Base-by-base conservation (phyloP, 192 early-diverging fungal species). In the Linnemannia hyalina region DNA sequence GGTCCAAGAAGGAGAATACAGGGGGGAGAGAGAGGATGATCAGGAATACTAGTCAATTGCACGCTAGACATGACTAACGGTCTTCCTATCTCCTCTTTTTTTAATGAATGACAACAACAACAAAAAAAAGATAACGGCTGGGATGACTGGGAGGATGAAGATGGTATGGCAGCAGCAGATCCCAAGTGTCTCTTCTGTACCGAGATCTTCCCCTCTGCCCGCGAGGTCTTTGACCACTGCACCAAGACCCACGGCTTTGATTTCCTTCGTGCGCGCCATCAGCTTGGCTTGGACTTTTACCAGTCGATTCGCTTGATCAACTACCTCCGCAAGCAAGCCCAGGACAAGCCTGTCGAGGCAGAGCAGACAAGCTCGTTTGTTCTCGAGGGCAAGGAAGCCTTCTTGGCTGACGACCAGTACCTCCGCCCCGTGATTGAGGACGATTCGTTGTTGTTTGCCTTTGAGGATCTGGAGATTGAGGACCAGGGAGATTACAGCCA, bases 241-340 rank as follows among this genome's bases (percentile, higher is more conserved):
- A 91, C 87, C 22, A 32, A 75, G 15, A 41, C 54, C 3, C 95
- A 96, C 68, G 91, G 89, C 8, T 96, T 96, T 88, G 93, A 96
- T 80, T 95, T 96, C 86, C 70, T 91, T 8, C 80, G 82, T 38
- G 86, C 89, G 4, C 89, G 92, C 8, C 73, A 79, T 42, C 55
- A 80, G 11, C 70, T 91, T 5, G 88, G 87, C 26, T 92, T 99
- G 22, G 96, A 97, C 77, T 98, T 98, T 84, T 99, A 99, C 91
- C 94, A 94, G 60, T 94, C 94, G 54, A 95, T 96, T 74, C 87
- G 91, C 18, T 76, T 96, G 77, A 93, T 96, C 85, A 96, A 96
- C 82, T 94, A 93, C 78, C 89, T 95, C 63, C 90, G 95, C 20
- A 55, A 85, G 11, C 81, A 89, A n/a, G 83, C 84, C n/a, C 15